Percentiles rank a stretch among this genome's conserved stretches.
Evolutionary conservation across 2,329 filamentous ascomycete species (phyloP).

Genomic region (Ambrosiella cleistominuta): DNA sequence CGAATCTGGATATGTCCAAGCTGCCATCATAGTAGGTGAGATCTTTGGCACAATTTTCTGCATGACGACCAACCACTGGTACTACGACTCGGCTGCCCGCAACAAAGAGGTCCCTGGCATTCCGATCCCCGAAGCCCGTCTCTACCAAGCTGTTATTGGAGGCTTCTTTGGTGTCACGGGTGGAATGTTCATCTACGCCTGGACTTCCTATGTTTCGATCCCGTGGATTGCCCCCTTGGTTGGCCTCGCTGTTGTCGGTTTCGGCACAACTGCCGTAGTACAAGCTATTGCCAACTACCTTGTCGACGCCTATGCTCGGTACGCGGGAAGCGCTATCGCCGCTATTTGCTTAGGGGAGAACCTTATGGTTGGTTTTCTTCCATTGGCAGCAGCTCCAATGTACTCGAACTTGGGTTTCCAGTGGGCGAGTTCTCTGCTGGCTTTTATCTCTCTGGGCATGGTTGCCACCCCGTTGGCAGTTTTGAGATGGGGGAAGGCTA

Average conservation of each 20-base stretch:
- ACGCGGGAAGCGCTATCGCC: conserved; percentile 30
- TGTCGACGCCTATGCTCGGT: conserved; percentile 31
- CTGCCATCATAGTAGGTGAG: conserved; percentile 8
- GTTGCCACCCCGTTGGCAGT: conserved; percentile 10
- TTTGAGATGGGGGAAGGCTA: conserved; percentile 9
- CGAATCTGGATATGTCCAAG: conserved; percentile 10
- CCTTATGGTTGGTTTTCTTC: conserved; percentile 23
- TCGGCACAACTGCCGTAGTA: conserved; percentile 30
- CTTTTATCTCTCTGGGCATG: conserved; percentile 12
- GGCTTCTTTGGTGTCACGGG: conserved; percentile 16
- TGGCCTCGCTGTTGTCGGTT: conserved; percentile 29
- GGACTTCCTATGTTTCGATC: conserved; percentile 26
- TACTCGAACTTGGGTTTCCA: conserved; percentile 10
- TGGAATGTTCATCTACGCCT: conserved; percentile 34
- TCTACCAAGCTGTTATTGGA: conserved; percentile 12
- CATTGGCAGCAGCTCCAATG: conserved; percentile 10
- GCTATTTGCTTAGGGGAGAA: conserved; percentile 32
- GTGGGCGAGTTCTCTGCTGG: conserved; percentile 13
- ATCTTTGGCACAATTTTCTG: conserved; percentile 13
- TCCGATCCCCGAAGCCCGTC: conserved; percentile 16
- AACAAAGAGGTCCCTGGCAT: conserved; percentile 21
- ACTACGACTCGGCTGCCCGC: conserved; percentile 23
- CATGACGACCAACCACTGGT: conserved; percentile 19
- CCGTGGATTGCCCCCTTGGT: conserved; percentile 31
- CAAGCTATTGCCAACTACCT: conserved; percentile 30